These are phyloP conservation scores for Bruguiera sexangula DNA, from an alignment of 345 rosid species.

Conservation along the genomic window DNA sequence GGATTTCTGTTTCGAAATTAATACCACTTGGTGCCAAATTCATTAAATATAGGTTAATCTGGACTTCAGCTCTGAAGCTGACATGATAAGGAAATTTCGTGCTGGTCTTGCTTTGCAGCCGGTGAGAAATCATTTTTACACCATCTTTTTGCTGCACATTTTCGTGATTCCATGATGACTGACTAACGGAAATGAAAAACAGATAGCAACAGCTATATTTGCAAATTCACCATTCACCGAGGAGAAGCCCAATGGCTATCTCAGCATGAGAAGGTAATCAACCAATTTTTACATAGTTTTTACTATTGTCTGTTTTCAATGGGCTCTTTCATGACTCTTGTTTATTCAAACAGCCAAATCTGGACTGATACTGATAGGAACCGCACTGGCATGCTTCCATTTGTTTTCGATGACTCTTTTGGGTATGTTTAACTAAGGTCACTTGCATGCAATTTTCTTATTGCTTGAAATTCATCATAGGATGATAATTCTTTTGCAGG, in stretches of 20 bases:
- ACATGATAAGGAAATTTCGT: conserved; percentile 95
- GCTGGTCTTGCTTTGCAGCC: conserved; percentile 98
- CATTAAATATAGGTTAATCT: conserved; percentile 66
- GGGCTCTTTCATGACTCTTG: conserved; percentile 21
- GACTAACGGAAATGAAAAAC: conserved; percentile 32
- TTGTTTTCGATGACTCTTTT: conserved; percentile 85
- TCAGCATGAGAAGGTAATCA: conserved; percentile 90
- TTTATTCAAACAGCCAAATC: conserved; percentile 64
- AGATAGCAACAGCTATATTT: conserved; percentile 98
- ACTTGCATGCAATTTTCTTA: not conserved
- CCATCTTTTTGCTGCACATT: not conserved
- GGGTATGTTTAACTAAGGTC: conserved; percentile 53
- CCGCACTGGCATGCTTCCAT: conserved; percentile 95
- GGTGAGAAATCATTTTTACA: conserved; percentile 46
- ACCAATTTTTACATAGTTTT: conserved; percentile 6
- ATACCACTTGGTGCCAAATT: no score
- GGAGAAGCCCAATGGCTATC: conserved; percentile 95
- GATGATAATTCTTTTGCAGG: conserved; percentile 38
- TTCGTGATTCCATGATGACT: conserved; percentile 25
- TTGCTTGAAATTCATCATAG: not conserved
- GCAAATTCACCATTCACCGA: conserved; percentile 98
- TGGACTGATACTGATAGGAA: conserved; percentile 94
- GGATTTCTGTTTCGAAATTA: not conserved
- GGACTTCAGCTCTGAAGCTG: conserved; percentile 92
- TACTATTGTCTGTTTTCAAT: not conserved